phyloP scores from a whole-genome alignment of 2,329 filamentous ascomycete species.

The Tolypocladium tundrense region DNA sequence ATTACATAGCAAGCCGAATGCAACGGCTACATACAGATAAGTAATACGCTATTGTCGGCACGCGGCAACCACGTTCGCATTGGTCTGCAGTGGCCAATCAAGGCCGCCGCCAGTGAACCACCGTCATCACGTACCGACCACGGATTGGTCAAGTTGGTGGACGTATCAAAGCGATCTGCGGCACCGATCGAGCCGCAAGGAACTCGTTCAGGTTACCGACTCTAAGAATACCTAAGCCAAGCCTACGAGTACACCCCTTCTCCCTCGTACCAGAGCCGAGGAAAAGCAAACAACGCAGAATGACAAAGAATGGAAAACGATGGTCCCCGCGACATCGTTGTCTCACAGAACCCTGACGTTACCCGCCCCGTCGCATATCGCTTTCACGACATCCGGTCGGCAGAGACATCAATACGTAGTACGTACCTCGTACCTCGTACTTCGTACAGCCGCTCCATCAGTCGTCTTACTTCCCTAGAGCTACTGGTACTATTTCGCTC shows the following conservation, averaged over 20 bases:
- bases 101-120: neutral
- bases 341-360: neutral
- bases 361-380: neutral
- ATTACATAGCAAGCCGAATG: neutral
- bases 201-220: neutral
- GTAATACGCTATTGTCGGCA: neutral
- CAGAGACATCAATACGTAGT: neutral
- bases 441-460: neutral
- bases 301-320: neutral
- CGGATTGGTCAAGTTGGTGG: neutral
- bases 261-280: neutral
- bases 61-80: neutral
- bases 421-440: neutral
- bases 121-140: neutral
- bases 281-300: neutral
- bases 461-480: neutral
- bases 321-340: neutral
- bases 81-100: neutral
- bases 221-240: neutral
- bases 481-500: neutral
- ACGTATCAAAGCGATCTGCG: neutral
- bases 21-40: neutral
- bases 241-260: too few species aligned
- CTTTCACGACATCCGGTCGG: neutral
- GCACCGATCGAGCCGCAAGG: neutral